These are phyloP conservation scores for Fusarium temperatum DNA, from an alignment of 2,329 filamentous ascomycete genomes.

Conservation along the genomic window DNA sequence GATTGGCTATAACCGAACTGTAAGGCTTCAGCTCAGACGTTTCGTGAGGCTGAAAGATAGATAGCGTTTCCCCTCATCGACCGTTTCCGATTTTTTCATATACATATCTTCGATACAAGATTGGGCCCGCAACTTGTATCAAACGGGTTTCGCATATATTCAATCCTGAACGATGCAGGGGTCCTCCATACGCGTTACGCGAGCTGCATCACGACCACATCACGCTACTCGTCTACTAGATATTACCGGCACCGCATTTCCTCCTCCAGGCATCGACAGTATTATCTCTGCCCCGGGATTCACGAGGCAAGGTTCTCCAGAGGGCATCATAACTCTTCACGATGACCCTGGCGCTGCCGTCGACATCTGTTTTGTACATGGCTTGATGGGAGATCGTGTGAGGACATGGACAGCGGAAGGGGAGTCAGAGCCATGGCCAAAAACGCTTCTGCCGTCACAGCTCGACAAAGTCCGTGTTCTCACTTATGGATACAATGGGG, in stretches of 20 bases:
- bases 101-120: too few relatives aligned
- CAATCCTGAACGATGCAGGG: too few relatives aligned
- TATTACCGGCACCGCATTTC: rapidly evolving
- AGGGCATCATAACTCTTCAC: not conserved
- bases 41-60: too few relatives aligned
- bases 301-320: not conserved
- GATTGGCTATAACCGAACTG: too few relatives aligned
- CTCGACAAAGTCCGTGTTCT: not conserved
- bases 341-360: not conserved
- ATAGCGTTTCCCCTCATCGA: too few relatives aligned
- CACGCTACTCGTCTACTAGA: not conserved
- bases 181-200: too few relatives aligned
- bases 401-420: not conserved
- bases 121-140: too few relatives aligned
- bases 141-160: too few relatives aligned
- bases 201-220: too few relatives aligned
- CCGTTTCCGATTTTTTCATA: too few relatives aligned
- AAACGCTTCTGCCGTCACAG: not conserved
- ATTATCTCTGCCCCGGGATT: rapidly evolving
- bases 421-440: not conserved
- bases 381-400: not conserved
- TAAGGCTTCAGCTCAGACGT: too few relatives aligned
- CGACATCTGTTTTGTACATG: not conserved
- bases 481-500: rapidly evolving
- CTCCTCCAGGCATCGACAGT: rapidly evolving